phyloP scores from a whole-genome alignment of 2,329 filamentous ascomycete genomes.

The Cladophialophora bantiana region DNA sequence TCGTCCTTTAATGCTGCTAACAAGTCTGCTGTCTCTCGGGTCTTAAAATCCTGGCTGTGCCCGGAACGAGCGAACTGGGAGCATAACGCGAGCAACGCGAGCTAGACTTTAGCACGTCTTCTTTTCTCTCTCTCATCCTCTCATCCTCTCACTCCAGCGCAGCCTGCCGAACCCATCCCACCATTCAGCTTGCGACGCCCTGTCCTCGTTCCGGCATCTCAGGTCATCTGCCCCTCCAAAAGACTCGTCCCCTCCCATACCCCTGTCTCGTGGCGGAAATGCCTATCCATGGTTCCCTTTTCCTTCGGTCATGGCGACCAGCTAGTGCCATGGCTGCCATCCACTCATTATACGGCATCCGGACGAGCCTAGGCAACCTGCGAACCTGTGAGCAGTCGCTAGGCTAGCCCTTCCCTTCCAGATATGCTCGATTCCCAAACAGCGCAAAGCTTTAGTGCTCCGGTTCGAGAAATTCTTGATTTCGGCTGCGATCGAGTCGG shows the following conservation, averaged over 20 bases:
- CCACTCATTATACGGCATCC: constrained; percentile 10
- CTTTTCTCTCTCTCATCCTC: background rate
- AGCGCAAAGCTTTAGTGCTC: constrained; percentile 14
- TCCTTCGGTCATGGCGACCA: constrained; percentile 9
- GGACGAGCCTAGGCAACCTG: background rate
- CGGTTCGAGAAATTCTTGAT: constrained; percentile 11
- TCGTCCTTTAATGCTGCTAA: background rate
- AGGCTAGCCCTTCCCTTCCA: constrained; percentile 17
- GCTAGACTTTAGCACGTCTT: background rate
- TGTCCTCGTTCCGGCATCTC: constrained; percentile 12
- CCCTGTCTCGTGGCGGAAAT: constrained; percentile 33
- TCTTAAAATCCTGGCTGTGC: background rate
- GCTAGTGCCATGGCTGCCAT: constrained; percentile 6
- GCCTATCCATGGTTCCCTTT: constrained; percentile 24
- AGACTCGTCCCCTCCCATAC: background rate
- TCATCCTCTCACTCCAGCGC: constrained; percentile 1
- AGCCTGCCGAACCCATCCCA: constrained; percentile 5
- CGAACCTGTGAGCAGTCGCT: constrained; percentile 6
- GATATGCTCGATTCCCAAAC: constrained; percentile 19
- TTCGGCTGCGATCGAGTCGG: constrained; percentile 12
- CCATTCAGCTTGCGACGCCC: constrained; percentile 23
- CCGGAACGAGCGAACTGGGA: background rate
- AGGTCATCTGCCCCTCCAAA: constrained; percentile 22
- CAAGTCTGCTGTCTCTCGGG: background rate
- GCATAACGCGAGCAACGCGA: constrained; percentile 2